These are phyloP conservation scores for Pugionium dolabratum DNA, from an alignment of 345 rosid genomes.

Conservation along the genomic window DNA sequence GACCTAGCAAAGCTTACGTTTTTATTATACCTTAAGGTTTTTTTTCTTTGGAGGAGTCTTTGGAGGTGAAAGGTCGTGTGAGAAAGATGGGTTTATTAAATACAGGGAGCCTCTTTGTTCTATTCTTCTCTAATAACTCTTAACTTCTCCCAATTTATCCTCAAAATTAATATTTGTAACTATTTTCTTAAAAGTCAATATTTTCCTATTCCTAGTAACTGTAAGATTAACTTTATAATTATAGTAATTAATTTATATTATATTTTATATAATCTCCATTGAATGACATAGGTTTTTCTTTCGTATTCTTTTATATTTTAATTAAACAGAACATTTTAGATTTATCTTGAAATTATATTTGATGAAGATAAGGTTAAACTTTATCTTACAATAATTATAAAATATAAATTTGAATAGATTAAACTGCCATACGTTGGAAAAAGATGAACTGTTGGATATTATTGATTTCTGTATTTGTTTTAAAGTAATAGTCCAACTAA, in stretches of 20 bases:
- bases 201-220: background rate
- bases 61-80: constrained; percentile 52
- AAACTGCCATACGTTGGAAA: constrained; percentile 1
- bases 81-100: constrained; percentile 56
- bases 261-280: background rate
- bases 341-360: no score
- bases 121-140: background rate
- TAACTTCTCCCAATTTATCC: background rate
- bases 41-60: background rate
- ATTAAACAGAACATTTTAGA: no score
- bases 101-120: constrained; percentile 47
- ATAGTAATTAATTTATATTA: background rate
- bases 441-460: background rate
- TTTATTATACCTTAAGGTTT: background rate
- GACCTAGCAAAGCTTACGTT: constrained; percentile 31
- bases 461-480: constrained; percentile 1
- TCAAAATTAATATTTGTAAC: background rate
- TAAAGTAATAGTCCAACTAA: background rate
- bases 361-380: no score
- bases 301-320: background rate
- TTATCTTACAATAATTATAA: no score
- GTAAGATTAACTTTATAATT: background rate
- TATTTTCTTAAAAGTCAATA: background rate
- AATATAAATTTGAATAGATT: background rate
- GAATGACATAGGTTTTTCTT: background rate